Conservation (phyloP, 352 stramenopile species). For the Globisporangium spinosum region DNA sequence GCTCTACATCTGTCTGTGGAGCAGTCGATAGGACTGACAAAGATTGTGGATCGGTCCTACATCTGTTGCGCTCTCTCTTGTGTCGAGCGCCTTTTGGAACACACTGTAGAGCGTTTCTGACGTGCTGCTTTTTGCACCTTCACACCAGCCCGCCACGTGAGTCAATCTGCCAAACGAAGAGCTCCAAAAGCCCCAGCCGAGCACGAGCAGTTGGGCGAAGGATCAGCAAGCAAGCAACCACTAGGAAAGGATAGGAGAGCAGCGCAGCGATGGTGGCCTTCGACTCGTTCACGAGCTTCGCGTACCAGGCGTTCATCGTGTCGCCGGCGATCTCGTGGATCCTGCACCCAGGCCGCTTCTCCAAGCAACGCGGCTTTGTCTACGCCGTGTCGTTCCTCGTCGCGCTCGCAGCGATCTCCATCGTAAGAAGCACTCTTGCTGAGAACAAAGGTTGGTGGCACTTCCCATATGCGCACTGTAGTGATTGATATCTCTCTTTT, state of each 20-base stretch:
- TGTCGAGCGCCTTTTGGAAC: not conserved
- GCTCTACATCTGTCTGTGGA: not conserved
- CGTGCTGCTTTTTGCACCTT: not conserved
- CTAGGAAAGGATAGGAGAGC: slow-evolving; percentile 1
- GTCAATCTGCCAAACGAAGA: not conserved
- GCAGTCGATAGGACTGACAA: not conserved
- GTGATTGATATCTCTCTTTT: not conserved
- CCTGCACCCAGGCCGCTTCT: slow-evolving; percentile 91
- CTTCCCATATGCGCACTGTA: not conserved
- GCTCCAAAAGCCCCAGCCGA: not conserved
- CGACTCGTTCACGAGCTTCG: slow-evolving; percentile 63
- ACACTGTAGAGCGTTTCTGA: not conserved
- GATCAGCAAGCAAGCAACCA: not conserved
- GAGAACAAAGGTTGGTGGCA: not conserved
- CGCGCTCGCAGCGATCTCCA: slow-evolving; percentile 89
- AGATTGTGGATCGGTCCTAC: not conserved
- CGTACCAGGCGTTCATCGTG: slow-evolving; percentile 75
- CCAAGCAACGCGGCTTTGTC: slow-evolving; percentile 89
- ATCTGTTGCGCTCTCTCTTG: not conserved
- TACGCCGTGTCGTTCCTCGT: slow-evolving; percentile 95
- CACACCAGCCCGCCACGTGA: not conserved
- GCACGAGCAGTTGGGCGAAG: not conserved
- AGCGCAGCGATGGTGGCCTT: slow-evolving; percentile 32
- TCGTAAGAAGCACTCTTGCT: slow-evolving; percentile 40
- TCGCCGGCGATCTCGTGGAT: slow-evolving; percentile 94